Evolutionary conservation across 1,284 basidiomycete species (phyloP).

Genomic region (Ustilago bromivora): DNA sequence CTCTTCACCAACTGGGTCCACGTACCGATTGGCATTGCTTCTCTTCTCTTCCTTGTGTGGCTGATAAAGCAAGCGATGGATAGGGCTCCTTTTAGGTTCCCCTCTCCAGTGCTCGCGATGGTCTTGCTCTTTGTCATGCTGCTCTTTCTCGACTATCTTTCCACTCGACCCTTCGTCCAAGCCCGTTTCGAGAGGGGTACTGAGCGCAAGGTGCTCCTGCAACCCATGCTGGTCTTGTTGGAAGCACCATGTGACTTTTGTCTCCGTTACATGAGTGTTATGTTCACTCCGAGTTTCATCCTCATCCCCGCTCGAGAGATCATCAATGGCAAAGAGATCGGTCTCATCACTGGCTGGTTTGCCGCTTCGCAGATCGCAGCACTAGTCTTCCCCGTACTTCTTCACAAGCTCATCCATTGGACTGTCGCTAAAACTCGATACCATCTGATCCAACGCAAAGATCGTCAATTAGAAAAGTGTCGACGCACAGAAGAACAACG

Average conservation of each 20-base stretch:
- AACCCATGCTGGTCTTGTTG: slow-evolving; percentile 26
- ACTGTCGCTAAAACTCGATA: background rate
- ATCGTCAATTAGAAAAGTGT: background rate
- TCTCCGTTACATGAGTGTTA: slow-evolving; percentile 61
- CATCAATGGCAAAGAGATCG: slow-evolving; percentile 57
- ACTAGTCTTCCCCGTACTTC: slow-evolving; percentile 51
- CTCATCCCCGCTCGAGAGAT: slow-evolving; percentile 61
- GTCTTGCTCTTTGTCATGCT: slow-evolving; percentile 47
- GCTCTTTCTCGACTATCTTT: slow-evolving; percentile 51
- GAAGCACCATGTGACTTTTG: slow-evolving; percentile 64
- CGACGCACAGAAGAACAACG: slow-evolving; percentile 16
- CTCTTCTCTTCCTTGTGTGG: slow-evolving; percentile 46
- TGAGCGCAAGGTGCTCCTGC: slow-evolving; percentile 16
- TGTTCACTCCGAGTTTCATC: slow-evolving; percentile 63
- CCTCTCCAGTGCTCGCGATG: slow-evolving; percentile 56
- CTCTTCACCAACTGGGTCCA: slow-evolving; percentile 62
- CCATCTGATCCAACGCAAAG: background rate
- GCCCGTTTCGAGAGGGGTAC: background rate
- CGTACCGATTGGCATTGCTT: slow-evolving; percentile 55
- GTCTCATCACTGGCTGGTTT: slow-evolving; percentile 59
- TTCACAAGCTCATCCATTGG: slow-evolving; percentile 24
- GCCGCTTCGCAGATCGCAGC: slow-evolving; percentile 49
- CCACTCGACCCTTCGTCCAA: slow-evolving; percentile 6
- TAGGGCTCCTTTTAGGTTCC: slow-evolving; percentile 56
- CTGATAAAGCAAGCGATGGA: slow-evolving; percentile 56